Percentiles rank a stretch among this genome's conserved stretches.
phyloP scores from a whole-genome alignment of 192 early-diverging fungal species.

The Rhizoclosmatium sp. region DNA sequence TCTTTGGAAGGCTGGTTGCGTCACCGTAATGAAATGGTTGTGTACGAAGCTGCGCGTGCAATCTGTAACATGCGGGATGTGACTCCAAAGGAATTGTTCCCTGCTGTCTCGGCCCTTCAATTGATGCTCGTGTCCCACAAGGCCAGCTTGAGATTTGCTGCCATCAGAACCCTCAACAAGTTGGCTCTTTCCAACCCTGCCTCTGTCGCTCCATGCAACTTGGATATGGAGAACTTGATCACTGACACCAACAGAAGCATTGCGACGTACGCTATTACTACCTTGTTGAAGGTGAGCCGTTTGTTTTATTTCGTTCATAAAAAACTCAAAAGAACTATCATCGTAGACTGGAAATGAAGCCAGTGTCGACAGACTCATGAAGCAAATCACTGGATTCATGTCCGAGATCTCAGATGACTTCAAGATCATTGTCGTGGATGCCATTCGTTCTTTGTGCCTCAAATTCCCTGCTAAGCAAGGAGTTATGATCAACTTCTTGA shows the following conservation, averaged over 20 bases:
- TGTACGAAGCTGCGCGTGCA: conserved; percentile 95
- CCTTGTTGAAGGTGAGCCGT: conserved; percentile 80
- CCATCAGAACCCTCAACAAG: conserved; percentile 95
- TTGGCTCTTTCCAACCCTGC: conserved; percentile 89
- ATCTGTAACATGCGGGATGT: conserved; percentile 91
- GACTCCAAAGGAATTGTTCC: conserved; percentile 84
- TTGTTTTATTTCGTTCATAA: neutral
- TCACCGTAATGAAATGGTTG: conserved; percentile 98
- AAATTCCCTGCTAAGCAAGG: conserved; percentile 97
- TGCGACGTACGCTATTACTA: conserved; percentile 98
- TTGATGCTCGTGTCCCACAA: conserved; percentile 94
- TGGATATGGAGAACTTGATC: conserved; percentile 98
- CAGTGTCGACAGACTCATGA: conserved; percentile 97
- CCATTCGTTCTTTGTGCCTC: conserved; percentile 93
- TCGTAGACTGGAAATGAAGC: conserved; percentile 95
- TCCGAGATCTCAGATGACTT: conserved; percentile 98
- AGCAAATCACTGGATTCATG: conserved; percentile 99
- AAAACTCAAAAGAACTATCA: neutral
- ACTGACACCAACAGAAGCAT: conserved; percentile 96
- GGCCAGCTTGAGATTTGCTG: conserved; percentile 92
- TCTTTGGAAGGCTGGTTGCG: conserved; percentile 88
- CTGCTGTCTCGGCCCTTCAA: conserved; percentile 92
- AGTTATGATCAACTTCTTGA: conserved; percentile 91
- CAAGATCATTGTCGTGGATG: conserved; percentile 99
- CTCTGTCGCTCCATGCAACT: conserved; percentile 93